A percentile compares a stretch with the other conserved stretches of the same genome.
Conservation (phyloP, 148 eudicot genomes). For the Vaccinium darrowii region DNA sequence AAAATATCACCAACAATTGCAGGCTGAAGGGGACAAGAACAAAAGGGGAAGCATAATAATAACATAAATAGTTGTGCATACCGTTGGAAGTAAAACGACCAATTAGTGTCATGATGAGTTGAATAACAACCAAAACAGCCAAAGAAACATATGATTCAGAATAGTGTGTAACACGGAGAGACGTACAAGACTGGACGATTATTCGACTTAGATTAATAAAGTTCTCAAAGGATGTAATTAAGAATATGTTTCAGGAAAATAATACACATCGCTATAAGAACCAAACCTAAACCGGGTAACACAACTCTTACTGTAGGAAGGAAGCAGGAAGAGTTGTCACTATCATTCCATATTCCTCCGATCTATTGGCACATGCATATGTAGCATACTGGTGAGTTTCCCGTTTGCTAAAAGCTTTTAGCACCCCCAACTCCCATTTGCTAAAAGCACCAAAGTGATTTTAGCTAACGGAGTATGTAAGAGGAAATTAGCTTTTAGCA, state of each 20-base stretch:
- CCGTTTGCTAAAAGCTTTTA: too few relatives aligned
- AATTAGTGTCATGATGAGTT: not conserved
- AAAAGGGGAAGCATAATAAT: not conserved
- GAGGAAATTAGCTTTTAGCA: too few relatives aligned
- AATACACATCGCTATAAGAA: not conserved
- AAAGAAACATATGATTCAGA: not conserved
- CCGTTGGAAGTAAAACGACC: not conserved
- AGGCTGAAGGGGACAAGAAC: not conserved
- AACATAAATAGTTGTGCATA: not conserved
- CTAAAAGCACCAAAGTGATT: too few relatives aligned
- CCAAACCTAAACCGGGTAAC: not conserved
- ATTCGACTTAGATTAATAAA: not conserved
- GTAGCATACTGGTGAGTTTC: not conserved
- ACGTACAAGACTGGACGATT: not conserved
- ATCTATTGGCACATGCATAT: not conserved
- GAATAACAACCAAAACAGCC: not conserved
- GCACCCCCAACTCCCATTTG: too few relatives aligned
- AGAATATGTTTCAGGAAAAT: not conserved
- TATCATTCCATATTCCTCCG: not conserved
- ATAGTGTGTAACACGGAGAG: not conserved
- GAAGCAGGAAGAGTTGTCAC: not conserved
- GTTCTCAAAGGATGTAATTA: not conserved
- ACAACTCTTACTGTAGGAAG: not conserved
- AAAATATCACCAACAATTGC: not conserved
- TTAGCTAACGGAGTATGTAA: too few relatives aligned